Conservation (phyloP, 441 rosid species). For the Arabidopsis lyrata region DNA sequence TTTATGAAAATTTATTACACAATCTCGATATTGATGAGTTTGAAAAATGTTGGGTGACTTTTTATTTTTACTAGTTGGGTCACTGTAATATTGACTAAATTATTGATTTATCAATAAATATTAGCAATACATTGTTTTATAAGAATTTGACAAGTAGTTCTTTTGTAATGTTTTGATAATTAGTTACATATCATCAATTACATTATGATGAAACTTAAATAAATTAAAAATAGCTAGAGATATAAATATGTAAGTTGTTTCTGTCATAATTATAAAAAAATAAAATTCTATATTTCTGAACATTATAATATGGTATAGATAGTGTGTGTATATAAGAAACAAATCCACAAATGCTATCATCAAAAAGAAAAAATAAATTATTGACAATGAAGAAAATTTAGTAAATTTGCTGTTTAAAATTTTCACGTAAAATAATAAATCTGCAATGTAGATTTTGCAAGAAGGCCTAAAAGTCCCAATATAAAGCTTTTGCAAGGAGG, state of each 20-base stretch:
- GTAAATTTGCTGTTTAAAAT: background rate
- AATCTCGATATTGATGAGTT: constrained; percentile 28
- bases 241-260: background rate
- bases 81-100: background rate
- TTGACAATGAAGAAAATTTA: background rate
- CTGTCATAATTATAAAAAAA: background rate
- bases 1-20: background rate
- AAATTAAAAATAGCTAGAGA: background rate
- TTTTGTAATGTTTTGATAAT: constrained; percentile 5
- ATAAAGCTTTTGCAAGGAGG: background rate
- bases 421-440: background rate
- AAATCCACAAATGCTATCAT: constrained; percentile 5
- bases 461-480: constrained; percentile 13
- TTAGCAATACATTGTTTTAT: background rate
- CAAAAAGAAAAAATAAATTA: background rate
- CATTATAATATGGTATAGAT: background rate
- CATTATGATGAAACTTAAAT: background rate
- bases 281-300: background rate
- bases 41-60: constrained; percentile 14
- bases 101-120: constrained; percentile 1
- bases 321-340: constrained; percentile 10
- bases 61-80: background rate
- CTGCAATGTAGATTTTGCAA: background rate
- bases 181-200: background rate
- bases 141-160: background rate